Percentiles rank a stretch among this genome's conserved stretches.
These are phyloP conservation scores for Bretschneidera sinensis DNA, from an alignment of 345 rosid genomes.

Conservation along the genomic window DNA sequence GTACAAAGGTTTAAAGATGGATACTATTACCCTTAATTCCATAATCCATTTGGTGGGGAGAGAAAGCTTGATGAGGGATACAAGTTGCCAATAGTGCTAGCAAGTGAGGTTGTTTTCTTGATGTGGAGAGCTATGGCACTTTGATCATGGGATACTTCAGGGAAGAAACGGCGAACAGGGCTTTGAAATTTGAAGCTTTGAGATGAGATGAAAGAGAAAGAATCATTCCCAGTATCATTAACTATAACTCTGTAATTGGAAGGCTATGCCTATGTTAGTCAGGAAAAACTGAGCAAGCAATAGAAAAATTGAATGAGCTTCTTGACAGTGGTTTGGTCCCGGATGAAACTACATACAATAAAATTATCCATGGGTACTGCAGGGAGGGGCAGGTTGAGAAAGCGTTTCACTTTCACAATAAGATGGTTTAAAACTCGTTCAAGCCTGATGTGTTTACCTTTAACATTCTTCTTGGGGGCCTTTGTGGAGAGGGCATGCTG, in stretches of 20 bases:
- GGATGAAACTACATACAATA: conserved; percentile 59
- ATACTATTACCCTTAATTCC: conserved; percentile 61
- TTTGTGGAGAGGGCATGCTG: conserved; percentile 66
- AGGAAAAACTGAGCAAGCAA: no score
- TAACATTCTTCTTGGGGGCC: conserved; percentile 75
- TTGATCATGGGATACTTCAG: conserved; percentile 62
- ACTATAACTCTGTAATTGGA: no score
- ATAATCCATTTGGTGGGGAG: conserved; percentile 61
- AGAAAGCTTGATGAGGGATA: conserved; percentile 55
- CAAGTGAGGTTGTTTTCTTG: conserved; percentile 62
- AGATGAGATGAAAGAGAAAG: no score
- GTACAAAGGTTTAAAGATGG: conserved; percentile 64
- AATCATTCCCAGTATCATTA: no score
- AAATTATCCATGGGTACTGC: conserved; percentile 69
- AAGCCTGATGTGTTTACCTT: conserved; percentile 60
- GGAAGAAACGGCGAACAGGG: conserved; percentile 39
- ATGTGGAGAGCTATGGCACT: conserved; percentile 80
- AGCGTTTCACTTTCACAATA: conserved; percentile 77
- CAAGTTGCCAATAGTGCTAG: conserved; percentile 47
- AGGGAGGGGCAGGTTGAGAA: conserved; percentile 65
- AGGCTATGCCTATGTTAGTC: no score
- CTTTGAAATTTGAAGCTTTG: no score
- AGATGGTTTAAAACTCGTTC: conserved; percentile 62
- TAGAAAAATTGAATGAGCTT: no score
- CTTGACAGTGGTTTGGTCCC: conserved; percentile 52